Base-by-base conservation (phyloP, 1,284 basidiomycete species). In the Psilocybe mexicana region DNA sequence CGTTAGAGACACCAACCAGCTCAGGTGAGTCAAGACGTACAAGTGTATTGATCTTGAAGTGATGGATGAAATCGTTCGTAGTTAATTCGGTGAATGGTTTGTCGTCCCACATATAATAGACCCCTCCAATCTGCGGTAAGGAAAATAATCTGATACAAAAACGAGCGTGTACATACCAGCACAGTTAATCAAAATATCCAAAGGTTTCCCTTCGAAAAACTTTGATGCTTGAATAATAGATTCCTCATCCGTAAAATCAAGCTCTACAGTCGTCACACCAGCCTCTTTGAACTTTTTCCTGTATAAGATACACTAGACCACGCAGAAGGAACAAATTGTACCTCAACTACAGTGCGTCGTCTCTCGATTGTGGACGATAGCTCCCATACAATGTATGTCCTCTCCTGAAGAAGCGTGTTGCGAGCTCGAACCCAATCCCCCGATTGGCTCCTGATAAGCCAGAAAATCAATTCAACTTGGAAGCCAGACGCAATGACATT, bases 21-120 rank as follows among this genome's bases (percentile, higher is more conserved):
- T 18, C 38, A 11, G 18, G 4, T 25, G 25, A 12, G 14, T 24
- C 30, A 7, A 10, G 26, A 38, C 38, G 26, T 18, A 55, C 53
- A 12, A 55, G 45, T 5, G 53, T 55, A 35, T 55, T 55, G 14
- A 55, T 45, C 48, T 55, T 48, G 53, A 55, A 55, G 25, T 55
- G 53, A 18, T 38, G 7, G n/a, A 55, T 14, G 11, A 55, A 30
- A 48, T 55, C 45, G 10, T 55, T 36, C n/a, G 53, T 36, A 11
- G 53, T 36, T 10, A 55, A 26, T 18, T 55, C 53, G 3, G 33
- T 55, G 44, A 47, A 55, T 3, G 53, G 45, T 26, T 47, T 55
- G 26, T 55, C 45, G 30, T 55, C 53, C 53, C 53, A 48, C 44
- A 43, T 38, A 30, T 55, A 40, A 33, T 55, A 55, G 8, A 55